These are phyloP conservation scores for Chenopodium quinoa DNA, from an alignment of 148 eudicot species.

Conservation along the genomic window DNA sequence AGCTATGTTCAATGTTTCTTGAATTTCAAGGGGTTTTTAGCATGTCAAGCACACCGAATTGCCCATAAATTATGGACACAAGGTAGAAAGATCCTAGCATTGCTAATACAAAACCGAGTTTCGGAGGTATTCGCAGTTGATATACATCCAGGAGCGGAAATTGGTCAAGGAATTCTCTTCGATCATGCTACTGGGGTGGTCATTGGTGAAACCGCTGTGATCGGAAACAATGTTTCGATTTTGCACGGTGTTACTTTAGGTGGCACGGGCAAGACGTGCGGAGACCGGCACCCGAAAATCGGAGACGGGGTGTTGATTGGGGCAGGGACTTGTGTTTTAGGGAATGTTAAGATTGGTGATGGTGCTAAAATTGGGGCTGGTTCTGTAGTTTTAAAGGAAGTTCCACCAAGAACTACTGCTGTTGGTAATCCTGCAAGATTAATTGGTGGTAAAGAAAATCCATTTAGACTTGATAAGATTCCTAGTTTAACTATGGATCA, in stretches of 20 bases:
- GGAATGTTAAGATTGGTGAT: constrained; percentile 69
- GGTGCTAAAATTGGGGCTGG: constrained; percentile 87
- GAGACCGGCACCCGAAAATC: constrained; percentile 77
- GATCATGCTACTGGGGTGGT: constrained; percentile 91
- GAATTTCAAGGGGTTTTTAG: constrained; percentile 77
- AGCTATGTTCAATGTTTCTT: constrained; percentile 75
- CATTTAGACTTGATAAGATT: constrained; percentile 43
- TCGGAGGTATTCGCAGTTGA: constrained; percentile 81
- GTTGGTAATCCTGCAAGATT: constrained; percentile 88
- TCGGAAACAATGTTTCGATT: constrained; percentile 73
- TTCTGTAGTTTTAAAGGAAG: constrained; percentile 62
- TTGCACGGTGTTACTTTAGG: constrained; percentile 79
- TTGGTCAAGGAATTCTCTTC: constrained; percentile 69
- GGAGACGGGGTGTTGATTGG: constrained; percentile 83
- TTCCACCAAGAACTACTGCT: constrained; percentile 64
- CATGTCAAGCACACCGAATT: constrained; percentile 67
- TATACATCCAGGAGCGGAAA: constrained; percentile 80
- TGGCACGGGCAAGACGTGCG: constrained; percentile 62
- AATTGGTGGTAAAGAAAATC: constrained; percentile 71
- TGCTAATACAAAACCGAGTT: constrained; percentile 59
- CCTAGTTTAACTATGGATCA: constrained; percentile 84
- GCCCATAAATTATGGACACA: constrained; percentile 68
- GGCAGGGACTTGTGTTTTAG: constrained; percentile 76
- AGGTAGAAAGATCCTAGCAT: constrained; percentile 55
- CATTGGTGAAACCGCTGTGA: constrained; percentile 85